Base-by-base conservation (phyloP, 306 rosid genomes). In the Vigna nakashimae region DNA sequence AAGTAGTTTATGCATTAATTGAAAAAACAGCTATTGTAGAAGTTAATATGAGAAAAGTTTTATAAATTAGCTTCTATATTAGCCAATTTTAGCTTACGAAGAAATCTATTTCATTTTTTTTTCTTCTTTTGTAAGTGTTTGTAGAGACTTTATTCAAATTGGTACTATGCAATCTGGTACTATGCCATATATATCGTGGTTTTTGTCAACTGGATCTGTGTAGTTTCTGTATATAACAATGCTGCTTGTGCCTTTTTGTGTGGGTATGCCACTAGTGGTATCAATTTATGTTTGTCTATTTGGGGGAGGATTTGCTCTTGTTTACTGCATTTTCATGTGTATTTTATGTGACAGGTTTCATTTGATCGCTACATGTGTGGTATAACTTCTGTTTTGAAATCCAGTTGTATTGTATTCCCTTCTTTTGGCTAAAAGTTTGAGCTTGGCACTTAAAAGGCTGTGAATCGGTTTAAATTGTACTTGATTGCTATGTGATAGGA, bases 381-480 rank as follows among this genome's bases (percentile, higher is more conserved):
- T 22, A 22, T 22, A 11, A 24, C 34, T 57, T 57, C 36, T 22
- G 63, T 57, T 22, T 18, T 18, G 63, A 57, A 57, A 57, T 14
- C 16, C 36, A 7, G 26, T 57, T 57, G 32, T 24, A 4, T 57
- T 9, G 32, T 24, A 4, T 57, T 9, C 63, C n/a, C 4, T 28
- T 58, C 14, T 58, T 26, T 26, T 24, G 60, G 30, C 60, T 24
- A 12, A 26, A 58, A 58, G 9, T 20, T 56, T 56, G 7, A 22
- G 13, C 9, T 13, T 26, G 4, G 40, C n/a, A 12, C 69, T 24
- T 13, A 6, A 36, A 22, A 66, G 6, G 11, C 36, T 40, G 2
- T 17, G 51, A 65, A 40, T 65, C 4, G 70, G 26, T 40, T 71
- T 12, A 13, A 53, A 72, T 53, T 40, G 64, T 50, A 71, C 26